These are phyloP conservation scores for Akanthomyces muscarius DNA, from an alignment of 2,329 filamentous ascomycete genomes.

Conservation along the genomic window DNA sequence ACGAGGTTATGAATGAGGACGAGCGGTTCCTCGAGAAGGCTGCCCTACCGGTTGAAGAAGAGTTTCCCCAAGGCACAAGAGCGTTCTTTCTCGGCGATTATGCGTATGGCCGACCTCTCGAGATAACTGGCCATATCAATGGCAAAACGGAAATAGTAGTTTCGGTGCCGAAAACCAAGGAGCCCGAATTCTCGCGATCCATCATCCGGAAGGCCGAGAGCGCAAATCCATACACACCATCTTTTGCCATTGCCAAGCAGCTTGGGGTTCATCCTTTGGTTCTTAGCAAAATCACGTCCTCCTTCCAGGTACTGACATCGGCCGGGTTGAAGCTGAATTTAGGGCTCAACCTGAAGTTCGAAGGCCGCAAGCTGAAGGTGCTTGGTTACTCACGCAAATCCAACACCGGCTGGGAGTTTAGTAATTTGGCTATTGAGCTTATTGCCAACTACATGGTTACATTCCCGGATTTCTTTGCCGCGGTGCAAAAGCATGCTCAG, in stretches of 20 bases:
- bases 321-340: conserved; percentile 83
- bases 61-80: conserved; percentile 77
- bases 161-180: conserved; percentile 66
- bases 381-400: conserved; percentile 89
- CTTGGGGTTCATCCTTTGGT: conserved; percentile 80
- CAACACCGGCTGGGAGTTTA: conserved; percentile 91
- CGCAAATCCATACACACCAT: conserved; percentile 74
- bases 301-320: conserved; percentile 75
- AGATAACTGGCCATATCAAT: conserved; percentile 68
- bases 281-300: conserved; percentile 92
- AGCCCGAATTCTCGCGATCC: conserved; percentile 74
- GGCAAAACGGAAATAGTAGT: conserved; percentile 77
- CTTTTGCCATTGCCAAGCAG: conserved; percentile 80
- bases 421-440: conserved; percentile 73
- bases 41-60: conserved; percentile 84
- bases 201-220: conserved; percentile 69
- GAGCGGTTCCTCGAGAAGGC: conserved; percentile 87
- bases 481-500: conserved; percentile 78
- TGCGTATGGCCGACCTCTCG: conserved; percentile 85
- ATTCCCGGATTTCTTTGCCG: conserved; percentile 93
- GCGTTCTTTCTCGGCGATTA: conserved; percentile 94
- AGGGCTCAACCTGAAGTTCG: conserved; percentile 94
- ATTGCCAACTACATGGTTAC: conserved; percentile 85
- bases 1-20: conserved; percentile 85
- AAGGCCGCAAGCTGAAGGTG: conserved; percentile 91